A percentile compares a stretch with the other conserved stretches of the same genome.
Evolutionary conservation across 768 basidiomycete species (phyloP).

Genomic region (Lactifluus piperatus): DNA sequence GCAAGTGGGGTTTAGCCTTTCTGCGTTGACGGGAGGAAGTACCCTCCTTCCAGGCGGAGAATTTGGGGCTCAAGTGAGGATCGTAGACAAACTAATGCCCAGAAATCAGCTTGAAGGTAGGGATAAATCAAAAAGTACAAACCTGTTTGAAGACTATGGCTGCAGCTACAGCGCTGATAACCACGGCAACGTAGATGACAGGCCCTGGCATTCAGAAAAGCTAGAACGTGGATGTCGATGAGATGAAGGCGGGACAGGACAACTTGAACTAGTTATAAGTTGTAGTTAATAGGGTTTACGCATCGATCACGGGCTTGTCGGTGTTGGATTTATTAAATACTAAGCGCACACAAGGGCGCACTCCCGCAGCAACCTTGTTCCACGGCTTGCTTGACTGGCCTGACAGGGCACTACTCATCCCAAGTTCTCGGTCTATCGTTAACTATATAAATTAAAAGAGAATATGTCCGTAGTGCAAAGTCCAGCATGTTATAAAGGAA

Average conservation of each 20-base stretch:
- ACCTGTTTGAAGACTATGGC: slow-evolving; percentile 19
- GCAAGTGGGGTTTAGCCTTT: slow-evolving; percentile 3
- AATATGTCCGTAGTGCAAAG: slow-evolving; percentile 2
- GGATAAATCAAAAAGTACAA: background rate
- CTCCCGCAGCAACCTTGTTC: too few relatives aligned
- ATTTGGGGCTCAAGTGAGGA: slow-evolving; percentile 16
- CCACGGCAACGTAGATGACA: slow-evolving; percentile 16
- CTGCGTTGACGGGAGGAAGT: slow-evolving; percentile 1
- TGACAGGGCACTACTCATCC: background rate
- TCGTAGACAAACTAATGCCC: slow-evolving; percentile 16
- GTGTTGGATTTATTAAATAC: too few relatives aligned
- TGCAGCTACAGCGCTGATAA: slow-evolving; percentile 14
- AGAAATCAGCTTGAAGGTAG: background rate
- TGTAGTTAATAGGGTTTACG: too few relatives aligned
- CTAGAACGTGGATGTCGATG: background rate
- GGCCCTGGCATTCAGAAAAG: slow-evolving; percentile 16
- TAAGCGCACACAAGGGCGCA: too few relatives aligned
- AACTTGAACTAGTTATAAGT: too few relatives aligned
- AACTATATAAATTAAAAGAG: background rate
- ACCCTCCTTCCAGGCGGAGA: slow-evolving; percentile 13
- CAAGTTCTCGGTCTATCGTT: background rate
- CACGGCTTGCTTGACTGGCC: too few relatives aligned
- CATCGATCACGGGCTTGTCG: too few relatives aligned
- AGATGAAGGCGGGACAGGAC: background rate
- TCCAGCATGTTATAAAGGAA: slow-evolving; percentile 2